phyloP scores from a whole-genome alignment of 2,329 filamentous ascomycete species.

The Colletotrichum tropicicola region DNA sequence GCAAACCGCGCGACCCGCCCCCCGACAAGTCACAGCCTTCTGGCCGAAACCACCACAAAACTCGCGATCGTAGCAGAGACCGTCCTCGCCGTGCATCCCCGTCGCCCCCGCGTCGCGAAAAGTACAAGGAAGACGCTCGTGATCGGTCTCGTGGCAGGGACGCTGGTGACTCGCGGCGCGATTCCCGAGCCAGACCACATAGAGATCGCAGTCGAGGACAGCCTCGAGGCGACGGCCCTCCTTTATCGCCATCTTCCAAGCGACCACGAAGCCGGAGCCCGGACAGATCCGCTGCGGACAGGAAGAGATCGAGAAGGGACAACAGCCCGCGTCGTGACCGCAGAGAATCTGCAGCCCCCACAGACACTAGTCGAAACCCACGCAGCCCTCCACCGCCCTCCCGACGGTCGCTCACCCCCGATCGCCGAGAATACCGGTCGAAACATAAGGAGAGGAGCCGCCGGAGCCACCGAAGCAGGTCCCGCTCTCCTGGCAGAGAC shows the following conservation, averaged over 20 bases:
- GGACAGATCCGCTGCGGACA: not conserved
- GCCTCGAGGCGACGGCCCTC: slow-evolving; percentile 17
- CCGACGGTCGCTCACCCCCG: slow-evolving; percentile 17
- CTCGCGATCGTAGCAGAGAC: slow-evolving; percentile 35
- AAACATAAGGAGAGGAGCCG: slow-evolving; percentile 18
- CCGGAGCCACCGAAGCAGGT: slow-evolving; percentile 26
- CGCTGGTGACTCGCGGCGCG: slow-evolving; percentile 23
- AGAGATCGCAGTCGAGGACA: slow-evolving; percentile 26
- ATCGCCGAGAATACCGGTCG: slow-evolving; percentile 14
- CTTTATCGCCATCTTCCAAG: slow-evolving; percentile 23
- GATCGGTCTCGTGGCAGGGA: slow-evolving; percentile 27
- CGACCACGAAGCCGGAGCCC: slow-evolving; percentile 28
- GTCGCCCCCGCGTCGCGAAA: slow-evolving; percentile 26
- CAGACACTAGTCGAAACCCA: not conserved
- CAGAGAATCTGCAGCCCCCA: slow-evolving; percentile 6
- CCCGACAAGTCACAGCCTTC: slow-evolving; percentile 30
- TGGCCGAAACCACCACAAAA: slow-evolving; percentile 18
- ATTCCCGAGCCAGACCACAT: slow-evolving; percentile 17
- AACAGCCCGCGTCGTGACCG: slow-evolving; percentile 24
- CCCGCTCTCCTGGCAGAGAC: slow-evolving; percentile 25
- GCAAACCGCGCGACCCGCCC: slow-evolving; percentile 23
- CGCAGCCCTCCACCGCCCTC: slow-evolving; percentile 16
- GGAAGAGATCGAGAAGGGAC: slow-evolving; percentile 24
- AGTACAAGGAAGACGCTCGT: slow-evolving; percentile 6
- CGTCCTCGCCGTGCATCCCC: slow-evolving; percentile 38